Evolutionary conservation across 768 basidiomycete species (phyloP).

Genomic region (Cantharellus anzutake): DNA sequence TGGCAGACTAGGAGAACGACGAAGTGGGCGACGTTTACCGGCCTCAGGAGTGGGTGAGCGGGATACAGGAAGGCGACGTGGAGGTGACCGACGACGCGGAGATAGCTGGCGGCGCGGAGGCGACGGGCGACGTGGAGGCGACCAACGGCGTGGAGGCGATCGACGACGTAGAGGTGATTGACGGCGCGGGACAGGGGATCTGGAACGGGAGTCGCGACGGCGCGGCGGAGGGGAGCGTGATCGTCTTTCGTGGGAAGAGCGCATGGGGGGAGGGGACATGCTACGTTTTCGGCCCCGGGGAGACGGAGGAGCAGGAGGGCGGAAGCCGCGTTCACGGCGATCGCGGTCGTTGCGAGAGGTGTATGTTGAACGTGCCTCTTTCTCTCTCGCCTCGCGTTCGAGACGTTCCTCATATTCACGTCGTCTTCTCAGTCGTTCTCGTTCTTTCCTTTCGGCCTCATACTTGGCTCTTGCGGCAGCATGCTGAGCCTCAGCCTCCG

Average conservation of each 20-base stretch:
- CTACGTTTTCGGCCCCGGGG: not conserved
- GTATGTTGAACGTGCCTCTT: constrained; percentile 3
- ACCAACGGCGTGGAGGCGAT: too few relatives aligned
- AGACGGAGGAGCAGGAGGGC: not conserved
- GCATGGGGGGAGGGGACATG: not conserved
- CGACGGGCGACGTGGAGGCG: too few relatives aligned
- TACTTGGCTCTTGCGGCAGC: constrained; percentile 55
- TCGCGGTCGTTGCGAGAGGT: constrained; percentile 4
- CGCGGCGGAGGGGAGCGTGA: constrained; percentile 4
- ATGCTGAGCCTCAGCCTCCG: constrained; percentile 16
- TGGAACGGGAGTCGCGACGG: constrained; percentile 14
- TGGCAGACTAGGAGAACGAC: too few relatives aligned
- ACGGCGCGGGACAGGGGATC: constrained; percentile 7
- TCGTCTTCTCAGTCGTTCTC: constrained; percentile 48
- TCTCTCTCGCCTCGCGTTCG: constrained; percentile 26
- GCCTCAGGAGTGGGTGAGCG: too few relatives aligned
- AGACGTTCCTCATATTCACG: constrained; percentile 51
- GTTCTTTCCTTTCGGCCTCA: constrained; percentile 57
- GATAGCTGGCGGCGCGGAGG: too few relatives aligned
- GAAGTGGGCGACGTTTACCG: too few relatives aligned
- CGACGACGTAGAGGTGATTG: too few relatives aligned
- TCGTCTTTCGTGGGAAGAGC: not conserved
- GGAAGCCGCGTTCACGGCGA: not conserved
- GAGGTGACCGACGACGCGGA: too few relatives aligned
- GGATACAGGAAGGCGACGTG: too few relatives aligned